Conservation (phyloP, 495 filamentous ascomycete species). For the Lophiotrema nucula region DNA sequence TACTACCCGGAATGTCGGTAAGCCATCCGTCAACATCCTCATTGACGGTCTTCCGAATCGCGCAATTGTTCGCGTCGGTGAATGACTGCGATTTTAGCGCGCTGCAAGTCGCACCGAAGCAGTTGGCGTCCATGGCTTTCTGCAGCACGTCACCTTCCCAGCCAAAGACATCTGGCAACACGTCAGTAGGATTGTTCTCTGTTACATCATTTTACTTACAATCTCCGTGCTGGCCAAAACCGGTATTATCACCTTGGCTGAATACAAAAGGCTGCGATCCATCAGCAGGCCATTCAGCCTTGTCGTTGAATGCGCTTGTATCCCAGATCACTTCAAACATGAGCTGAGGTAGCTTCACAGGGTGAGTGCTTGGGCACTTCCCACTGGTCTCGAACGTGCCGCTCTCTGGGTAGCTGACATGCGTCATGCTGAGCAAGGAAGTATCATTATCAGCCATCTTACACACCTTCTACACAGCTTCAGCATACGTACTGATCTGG, state of each 20-base stretch:
- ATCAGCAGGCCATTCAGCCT: constrained; percentile 42
- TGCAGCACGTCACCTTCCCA: constrained; percentile 48
- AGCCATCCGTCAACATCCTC: constrained; percentile 46
- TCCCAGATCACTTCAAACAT: constrained; percentile 53
- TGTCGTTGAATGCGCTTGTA: constrained; percentile 44
- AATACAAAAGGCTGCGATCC: constrained; percentile 47
- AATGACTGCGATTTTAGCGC: constrained; percentile 41
- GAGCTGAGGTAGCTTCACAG: constrained; percentile 48
- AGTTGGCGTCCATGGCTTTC: constrained; percentile 47
- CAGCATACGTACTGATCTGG: too few species aligned
- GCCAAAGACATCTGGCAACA: constrained; percentile 49
- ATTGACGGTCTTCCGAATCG: constrained; percentile 35
- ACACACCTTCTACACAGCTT: too few species aligned
- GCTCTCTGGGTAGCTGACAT: constrained; percentile 45
- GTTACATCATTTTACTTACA: too few species aligned
- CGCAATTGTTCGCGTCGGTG: constrained; percentile 43
- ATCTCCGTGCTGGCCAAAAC: too few species aligned
- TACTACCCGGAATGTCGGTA: not conserved
- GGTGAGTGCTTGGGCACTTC: constrained; percentile 47
- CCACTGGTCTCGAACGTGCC: constrained; percentile 35
- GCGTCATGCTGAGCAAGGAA: too few species aligned
- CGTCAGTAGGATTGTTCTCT: too few species aligned
- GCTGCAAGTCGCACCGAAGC: constrained; percentile 42
- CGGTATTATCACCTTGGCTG: constrained; percentile 48
- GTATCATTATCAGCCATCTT: too few species aligned